A percentile compares a stretch with the other conserved stretches of the same genome.
Conservation (phyloP, 805 yeast species). For the Starmerella scarabaei region DNA sequence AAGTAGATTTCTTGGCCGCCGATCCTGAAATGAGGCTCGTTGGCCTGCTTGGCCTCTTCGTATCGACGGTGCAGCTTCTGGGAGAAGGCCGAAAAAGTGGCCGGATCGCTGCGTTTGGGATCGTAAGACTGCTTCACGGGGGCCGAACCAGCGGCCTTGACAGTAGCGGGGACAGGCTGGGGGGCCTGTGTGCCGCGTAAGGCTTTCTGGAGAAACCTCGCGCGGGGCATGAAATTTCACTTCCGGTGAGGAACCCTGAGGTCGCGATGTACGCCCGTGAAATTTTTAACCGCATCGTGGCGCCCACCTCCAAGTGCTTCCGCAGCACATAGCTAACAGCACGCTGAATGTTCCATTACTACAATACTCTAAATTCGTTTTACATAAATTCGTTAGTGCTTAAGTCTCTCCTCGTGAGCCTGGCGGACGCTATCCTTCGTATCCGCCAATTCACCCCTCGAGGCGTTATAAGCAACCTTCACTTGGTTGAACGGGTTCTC, state of each 20-base stretch:
- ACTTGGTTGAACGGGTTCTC: constrained; percentile 81
- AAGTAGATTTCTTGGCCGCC: constrained; percentile 69
- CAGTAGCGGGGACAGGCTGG: constrained; percentile 16
- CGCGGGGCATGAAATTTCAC: constrained; percentile 21
- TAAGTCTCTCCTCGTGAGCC: constrained; percentile 34
- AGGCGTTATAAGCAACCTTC: constrained; percentile 49
- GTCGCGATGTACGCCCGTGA: too few relatives aligned
- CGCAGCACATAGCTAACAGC: neutral
- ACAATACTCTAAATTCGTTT: neutral
- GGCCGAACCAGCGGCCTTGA: constrained; percentile 1
- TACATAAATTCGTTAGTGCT: constrained; percentile 5
- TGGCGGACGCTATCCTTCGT: constrained; percentile 39
- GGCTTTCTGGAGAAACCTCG: constrained; percentile 16
- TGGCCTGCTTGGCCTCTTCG: constrained; percentile 23
- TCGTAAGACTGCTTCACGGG: constrained; percentile 10
- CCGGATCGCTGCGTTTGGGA: constrained; percentile 16
- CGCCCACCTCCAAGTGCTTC: neutral
- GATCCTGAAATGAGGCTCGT: constrained; percentile 65
- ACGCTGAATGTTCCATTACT: neutral
- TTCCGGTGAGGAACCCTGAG: too few relatives aligned
- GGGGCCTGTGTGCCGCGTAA: constrained; percentile 20
- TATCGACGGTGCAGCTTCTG: constrained; percentile 15
- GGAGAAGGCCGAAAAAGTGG: constrained; percentile 18
- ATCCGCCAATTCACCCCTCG: constrained; percentile 36
- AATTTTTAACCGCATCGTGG: neutral